Evolutionary conservation across 2,329 filamentous ascomycete genomes (phyloP).

Genomic region (Botryotinia globosa): DNA sequence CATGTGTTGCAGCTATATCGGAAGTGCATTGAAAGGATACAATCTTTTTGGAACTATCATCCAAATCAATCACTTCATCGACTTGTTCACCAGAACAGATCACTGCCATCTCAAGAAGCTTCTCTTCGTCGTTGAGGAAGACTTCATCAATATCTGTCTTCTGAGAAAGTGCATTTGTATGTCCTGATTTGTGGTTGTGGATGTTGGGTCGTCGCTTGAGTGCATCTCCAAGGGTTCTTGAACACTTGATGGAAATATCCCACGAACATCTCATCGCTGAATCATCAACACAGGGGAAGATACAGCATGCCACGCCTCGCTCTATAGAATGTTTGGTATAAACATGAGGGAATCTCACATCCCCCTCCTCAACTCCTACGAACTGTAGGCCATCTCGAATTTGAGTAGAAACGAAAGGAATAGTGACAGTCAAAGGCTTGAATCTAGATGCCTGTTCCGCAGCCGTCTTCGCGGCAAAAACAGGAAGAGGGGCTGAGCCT

Average conservation of each 20-base stretch:
- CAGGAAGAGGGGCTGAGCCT: constrained; percentile 38
- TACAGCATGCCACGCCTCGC: constrained; percentile 74
- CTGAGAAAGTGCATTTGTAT: constrained; percentile 21
- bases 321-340: constrained; percentile 82
- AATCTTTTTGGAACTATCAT: constrained; percentile 79
- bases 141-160: constrained; percentile 26
- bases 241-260: constrained; percentile 83
- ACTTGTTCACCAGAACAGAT: constrained; percentile 87
- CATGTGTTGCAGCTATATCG: constrained; percentile 78
- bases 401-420: constrained; percentile 74
- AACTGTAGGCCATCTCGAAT: constrained; percentile 89
- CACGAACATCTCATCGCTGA: constrained; percentile 77
- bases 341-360: constrained; percentile 82
- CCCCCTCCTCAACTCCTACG: constrained; percentile 76
- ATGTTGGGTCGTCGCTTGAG: constrained; percentile 44
- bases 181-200: constrained; percentile 36
- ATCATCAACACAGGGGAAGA: constrained; percentile 94
- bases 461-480: constrained; percentile 38
- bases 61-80: constrained; percentile 75
- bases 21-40: constrained; percentile 78
- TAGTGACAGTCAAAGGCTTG: constrained; percentile 59
- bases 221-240: constrained; percentile 80
- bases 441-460: constrained; percentile 46
- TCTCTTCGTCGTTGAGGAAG: constrained; percentile 69
- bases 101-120: constrained; percentile 81